Base-by-base conservation (phyloP, 345 rosid species). In the Hirschfeldia incana region DNA sequence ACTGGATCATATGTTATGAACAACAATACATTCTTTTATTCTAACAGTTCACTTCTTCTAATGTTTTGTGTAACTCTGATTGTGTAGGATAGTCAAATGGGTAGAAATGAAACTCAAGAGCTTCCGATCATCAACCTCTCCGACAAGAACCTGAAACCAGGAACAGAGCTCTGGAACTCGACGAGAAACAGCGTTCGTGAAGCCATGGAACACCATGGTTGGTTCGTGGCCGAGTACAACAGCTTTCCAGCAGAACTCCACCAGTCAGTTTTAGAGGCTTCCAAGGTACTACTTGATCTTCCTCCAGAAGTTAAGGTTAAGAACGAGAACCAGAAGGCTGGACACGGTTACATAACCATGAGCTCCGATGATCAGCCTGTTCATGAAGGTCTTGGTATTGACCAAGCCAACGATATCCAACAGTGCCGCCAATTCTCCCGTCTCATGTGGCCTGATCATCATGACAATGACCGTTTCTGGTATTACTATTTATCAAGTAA, bases 171-270 rank as follows among this genome's bases (percentile, higher is more conserved):
- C 10, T 91, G 93, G 91, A 60, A 15, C 61, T 68, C 84, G 9
- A 72, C 85, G 26, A 72, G 89, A 79, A 65, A 78, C 1, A 67
- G 76, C 1, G 80, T 91, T 67, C 79, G 79, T 34, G 46, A 67
- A 57, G 89, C 92, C 26, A 84, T 89, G 30, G 90, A 91, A 57
- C 72, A 84, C 17, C 84, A 81, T 10, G 92, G 93, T 12, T 91
- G 88, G 76, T 87, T 91, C 33, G 81, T 80, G 15, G 88, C 85
- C 1, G 70, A 67, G 12, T 86, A 70, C 72, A 79, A 83, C 36
- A 72, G 34, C 57, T 84, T 81, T 65, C 55, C 86, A 0, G 4
- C n/a, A 28, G 66, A 76, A 33, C 84, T 85, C 73, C 83, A 80
- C 59, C 32, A 62, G 10, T 27, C 58, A 0, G 57, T 88, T 3